A percentile compares a stretch with the other conserved stretches of the same genome.
Conservation (phyloP, 2,329 filamentous ascomycete species). For the Bipolaris oryzae region DNA sequence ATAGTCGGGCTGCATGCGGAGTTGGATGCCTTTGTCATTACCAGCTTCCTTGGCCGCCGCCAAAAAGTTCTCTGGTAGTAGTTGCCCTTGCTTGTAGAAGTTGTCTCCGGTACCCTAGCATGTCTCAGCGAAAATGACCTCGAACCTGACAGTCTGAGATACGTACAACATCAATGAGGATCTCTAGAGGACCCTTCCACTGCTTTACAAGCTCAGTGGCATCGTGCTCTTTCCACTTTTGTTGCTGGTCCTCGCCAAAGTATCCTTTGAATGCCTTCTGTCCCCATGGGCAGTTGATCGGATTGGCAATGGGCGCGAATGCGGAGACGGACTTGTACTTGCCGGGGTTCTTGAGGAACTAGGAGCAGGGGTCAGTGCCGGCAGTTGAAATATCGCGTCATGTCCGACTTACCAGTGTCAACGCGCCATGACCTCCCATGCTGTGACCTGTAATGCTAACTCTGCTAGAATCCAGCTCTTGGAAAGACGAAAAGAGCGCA, state of each 20-base stretch:
- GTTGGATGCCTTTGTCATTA: conserved; percentile 69
- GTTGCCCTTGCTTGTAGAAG: conserved; percentile 93
- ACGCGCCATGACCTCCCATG: conserved; percentile 95
- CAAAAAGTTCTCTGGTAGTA: conserved; percentile 91
- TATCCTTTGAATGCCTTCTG: conserved; percentile 95
- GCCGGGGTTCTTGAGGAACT: conserved; percentile 88
- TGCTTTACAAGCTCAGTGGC: conserved; percentile 85
- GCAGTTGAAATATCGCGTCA: background rate
- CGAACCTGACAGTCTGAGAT: background rate
- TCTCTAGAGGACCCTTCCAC: conserved; percentile 74
- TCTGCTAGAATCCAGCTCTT: conserved; percentile 70
- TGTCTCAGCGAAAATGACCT: background rate
- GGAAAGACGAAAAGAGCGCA: conserved; percentile 73
- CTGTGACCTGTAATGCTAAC: conserved; percentile 91
- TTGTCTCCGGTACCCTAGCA: conserved; percentile 84
- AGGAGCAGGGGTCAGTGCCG: conserved; percentile 10
- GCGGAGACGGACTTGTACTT: conserved; percentile 88
- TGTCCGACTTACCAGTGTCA: conserved; percentile 68
- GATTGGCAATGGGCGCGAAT: conserved; percentile 90
- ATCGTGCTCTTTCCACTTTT: conserved; percentile 87
- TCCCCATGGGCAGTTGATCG: conserved; percentile 85
- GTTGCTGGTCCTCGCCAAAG: conserved; percentile 73
- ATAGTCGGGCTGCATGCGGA: conserved; percentile 89
- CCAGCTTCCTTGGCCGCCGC: conserved; percentile 78
- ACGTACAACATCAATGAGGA: conserved; percentile 85